A percentile compares a stretch with the other conserved stretches of the same genome.
Conservation (phyloP, 768 basidiomycete species). For the Leucosporidium scottii region DNA sequence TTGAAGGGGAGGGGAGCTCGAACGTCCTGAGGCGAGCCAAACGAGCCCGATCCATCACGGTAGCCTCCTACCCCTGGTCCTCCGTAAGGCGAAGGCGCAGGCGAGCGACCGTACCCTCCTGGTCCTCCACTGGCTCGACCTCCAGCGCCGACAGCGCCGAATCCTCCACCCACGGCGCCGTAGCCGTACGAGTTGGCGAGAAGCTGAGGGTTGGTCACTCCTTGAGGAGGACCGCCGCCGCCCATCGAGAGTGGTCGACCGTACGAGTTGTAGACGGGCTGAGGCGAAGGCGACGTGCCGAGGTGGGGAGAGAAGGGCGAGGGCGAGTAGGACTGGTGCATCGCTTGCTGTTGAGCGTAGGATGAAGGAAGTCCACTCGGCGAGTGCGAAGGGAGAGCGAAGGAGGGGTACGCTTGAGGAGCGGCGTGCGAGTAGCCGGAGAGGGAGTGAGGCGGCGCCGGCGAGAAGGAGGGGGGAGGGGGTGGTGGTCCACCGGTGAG, state of each 20-base stretch:
- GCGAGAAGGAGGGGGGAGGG: background rate
- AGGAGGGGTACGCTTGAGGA: slow-evolving; percentile 8
- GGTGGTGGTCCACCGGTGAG: background rate
- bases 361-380: background rate
- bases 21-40: too few species aligned
- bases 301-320: slow-evolving; percentile 1
- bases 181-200: slow-evolving; percentile 21
- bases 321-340: slow-evolving; percentile 2
- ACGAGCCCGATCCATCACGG: too few species aligned
- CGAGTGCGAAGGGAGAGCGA: background rate
- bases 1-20: too few species aligned
- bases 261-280: background rate
- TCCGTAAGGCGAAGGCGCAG: background rate
- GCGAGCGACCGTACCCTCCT: slow-evolving; percentile 1
- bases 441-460: background rate
- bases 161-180: slow-evolving; percentile 8
- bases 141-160: slow-evolving; percentile 10
- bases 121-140: slow-evolving; percentile 1
- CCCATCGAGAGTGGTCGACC: slow-evolving; percentile 9
- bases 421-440: background rate
- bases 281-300: slow-evolving; percentile 3
- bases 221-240: slow-evolving; percentile 5
- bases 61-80: background rate
- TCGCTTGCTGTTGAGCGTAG: slow-evolving; percentile 6
- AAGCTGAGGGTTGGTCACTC: slow-evolving; percentile 32